Percentiles rank a stretch among this genome's conserved stretches.
These are phyloP conservation scores for Oidiodendron maius DNA, from an alignment of 495 filamentous ascomycete species.

Conservation along the genomic window DNA sequence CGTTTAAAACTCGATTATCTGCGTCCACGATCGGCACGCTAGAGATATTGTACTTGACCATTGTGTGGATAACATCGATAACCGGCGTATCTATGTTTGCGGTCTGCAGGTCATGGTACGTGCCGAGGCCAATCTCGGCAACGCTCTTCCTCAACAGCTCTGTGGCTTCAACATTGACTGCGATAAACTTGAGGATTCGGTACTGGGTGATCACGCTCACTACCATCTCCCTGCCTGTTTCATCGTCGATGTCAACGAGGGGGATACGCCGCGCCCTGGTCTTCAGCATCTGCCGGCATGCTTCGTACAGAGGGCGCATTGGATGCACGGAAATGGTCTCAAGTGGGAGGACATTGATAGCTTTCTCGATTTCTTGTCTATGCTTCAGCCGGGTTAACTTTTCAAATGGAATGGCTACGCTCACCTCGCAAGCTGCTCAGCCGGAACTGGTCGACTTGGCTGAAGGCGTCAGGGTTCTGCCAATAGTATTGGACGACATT, in stretches of 20 bases:
- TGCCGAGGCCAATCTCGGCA: slow-evolving; percentile 78
- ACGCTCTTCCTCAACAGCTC: slow-evolving; percentile 84
- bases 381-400: slow-evolving; percentile 11
- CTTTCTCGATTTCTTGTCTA: slow-evolving; percentile 79
- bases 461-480: slow-evolving; percentile 88
- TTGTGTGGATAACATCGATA: slow-evolving; percentile 89
- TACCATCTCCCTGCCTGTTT: slow-evolving; percentile 87
- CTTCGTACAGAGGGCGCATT: slow-evolving; percentile 84
- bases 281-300: slow-evolving; percentile 88
- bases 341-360: slow-evolving; percentile 82
- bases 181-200: slow-evolving; percentile 95
- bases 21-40: slow-evolving; percentile 89
- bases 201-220: slow-evolving; percentile 97
- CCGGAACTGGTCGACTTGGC: slow-evolving; percentile 88
- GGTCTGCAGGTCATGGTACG: slow-evolving; percentile 72
- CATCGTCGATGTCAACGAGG: slow-evolving; percentile 88
- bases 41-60: slow-evolving; percentile 89
- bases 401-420: not conserved
- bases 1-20: slow-evolving; percentile 79
- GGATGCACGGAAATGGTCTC: slow-evolving; percentile 97
- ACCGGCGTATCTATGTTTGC: slow-evolving; percentile 90
- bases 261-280: slow-evolving; percentile 91
- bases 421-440: slow-evolving; percentile 88
- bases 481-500: slow-evolving; percentile 99
- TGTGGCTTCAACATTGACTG: slow-evolving; percentile 91